Evolutionary conservation across 768 basidiomycete species (phyloP), one percentile per base, ranked within the genome.

Genomic region (Clavaria fumosa): DNA sequence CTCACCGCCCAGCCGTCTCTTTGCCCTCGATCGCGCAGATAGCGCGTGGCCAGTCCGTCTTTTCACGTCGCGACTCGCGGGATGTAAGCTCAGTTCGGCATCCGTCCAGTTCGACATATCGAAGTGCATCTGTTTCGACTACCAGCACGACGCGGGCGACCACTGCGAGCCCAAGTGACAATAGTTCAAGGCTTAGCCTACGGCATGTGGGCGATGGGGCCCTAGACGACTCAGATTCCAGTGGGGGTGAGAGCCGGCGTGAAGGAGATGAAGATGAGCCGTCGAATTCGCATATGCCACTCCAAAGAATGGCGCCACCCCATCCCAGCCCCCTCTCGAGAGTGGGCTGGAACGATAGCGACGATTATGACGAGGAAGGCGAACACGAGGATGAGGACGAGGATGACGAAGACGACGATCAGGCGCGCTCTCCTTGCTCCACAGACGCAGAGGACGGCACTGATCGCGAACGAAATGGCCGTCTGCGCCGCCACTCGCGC

Each of bases 201-300:
- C 60, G 70, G 1, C 74, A 82, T 47, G 70, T 77, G 7, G 82
- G 82, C 3, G 83, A 84, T 48, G 80, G 82, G 19, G 78, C 76
- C 1, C 55, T 86, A 3, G 77, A 79, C 41, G 80, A 83, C 48
- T 83, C 79, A 0, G 81, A 83, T 56, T 80, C 79, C 18, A 54
- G 53, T 40, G 62, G 50, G 28, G 55, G 52, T 5, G 64, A 55
- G 20, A 59, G 54, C 7, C 48, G 47, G n/a, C 58, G 56, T 17
- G 49, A 44, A 36, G 55, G 43, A 4, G 50, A 48, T 46, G 61
- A 59, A 32, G 56, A 63, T 37, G 59, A 67, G 42, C 26, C 35
- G 24, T 5, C 21, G 57, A 0, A 40, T 55, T 24, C 63, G 14
- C 66, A 4, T 62, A 67, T 0, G 54, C 56, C 2, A 38, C 62